phyloP scores from a whole-genome alignment of 257 asterid species.

The Ocimum tenuiflorum region DNA sequence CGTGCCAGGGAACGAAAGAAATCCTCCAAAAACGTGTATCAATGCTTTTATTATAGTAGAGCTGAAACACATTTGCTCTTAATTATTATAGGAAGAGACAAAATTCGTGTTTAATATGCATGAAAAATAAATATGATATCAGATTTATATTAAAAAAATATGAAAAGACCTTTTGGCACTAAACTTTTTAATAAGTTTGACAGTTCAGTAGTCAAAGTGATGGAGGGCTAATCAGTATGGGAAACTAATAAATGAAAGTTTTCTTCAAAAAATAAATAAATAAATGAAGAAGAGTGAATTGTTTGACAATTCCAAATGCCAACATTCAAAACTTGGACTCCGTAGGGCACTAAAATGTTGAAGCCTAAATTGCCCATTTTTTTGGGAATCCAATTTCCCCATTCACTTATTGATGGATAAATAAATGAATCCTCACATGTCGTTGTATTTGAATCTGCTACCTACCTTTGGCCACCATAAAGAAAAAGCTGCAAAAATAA shows the following conservation, averaged over 20 bases:
- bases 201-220: no score
- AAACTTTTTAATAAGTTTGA: no score
- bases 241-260: background rate
- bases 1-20: background rate
- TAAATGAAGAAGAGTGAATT: background rate
- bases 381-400: background rate
- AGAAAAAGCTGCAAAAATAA: slow-evolving; percentile 6
- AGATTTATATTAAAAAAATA: no score
- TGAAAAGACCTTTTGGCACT: no score
- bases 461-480: background rate
- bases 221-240: no score
- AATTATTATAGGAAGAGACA: background rate
- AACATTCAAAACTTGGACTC: slow-evolving; percentile 13
- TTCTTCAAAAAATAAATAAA: no score
- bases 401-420: background rate
- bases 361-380: slow-evolving; percentile 2
- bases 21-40: background rate
- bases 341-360: background rate
- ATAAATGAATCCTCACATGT: background rate
- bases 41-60: background rate
- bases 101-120: background rate
- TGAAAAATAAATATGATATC: background rate
- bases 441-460: background rate
- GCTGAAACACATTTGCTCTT: background rate
- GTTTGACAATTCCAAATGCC: slow-evolving; percentile 4